Evolutionary conservation across 2,329 filamentous ascomycete species (phyloP), one percentile per base, ranked within the genome.

Genomic region (Shiraia sp.): DNA sequence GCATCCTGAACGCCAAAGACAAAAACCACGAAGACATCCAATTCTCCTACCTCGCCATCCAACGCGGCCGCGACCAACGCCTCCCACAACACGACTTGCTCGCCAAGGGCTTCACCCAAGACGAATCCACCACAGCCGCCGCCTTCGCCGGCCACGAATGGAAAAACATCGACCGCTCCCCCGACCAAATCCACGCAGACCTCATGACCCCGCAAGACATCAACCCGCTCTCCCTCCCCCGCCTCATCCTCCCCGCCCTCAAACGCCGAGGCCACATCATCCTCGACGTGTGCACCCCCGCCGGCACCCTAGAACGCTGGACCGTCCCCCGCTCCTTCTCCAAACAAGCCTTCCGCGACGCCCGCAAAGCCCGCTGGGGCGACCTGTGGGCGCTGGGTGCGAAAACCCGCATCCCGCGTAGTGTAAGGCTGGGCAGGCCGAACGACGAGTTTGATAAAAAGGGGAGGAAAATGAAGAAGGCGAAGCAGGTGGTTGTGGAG

Each of bases 321-420:
- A 93, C 87, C 0, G 86, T 99, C 0, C 88, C 92, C 2, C 84
- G 84, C 55, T 90, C 85, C 45, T 93, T 86, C 70, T 86, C 85
- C 66, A 85, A 81, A 57, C 83, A 87, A 58, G 90, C 90, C 1
- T 97, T 92, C 72, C 89, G 88, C 57, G 93, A 97, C 65, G 93
- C 93, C 25, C 83, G 93, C 48, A 99, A 99, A 72, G 81, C 86
- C 0, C 75, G 74, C 38, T 97, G 92, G 93, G 93, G 93, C 27
- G 93, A 97, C 66, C 76, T 97, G 8, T 99, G 93, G 93, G 90
- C 92, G 1, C 76, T 97, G 0, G 93, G 93, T 0, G 92, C 91
- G 15, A 97, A 97, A 77, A 95, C 90, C 0, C 79, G 90, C 10
- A 79, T 87, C 3, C 63, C 70, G 2, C 75, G 88, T 32, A 75